Percentiles rank a stretch among this genome's conserved stretches.
Evolutionary conservation across 257 asterid genomes (phyloP).

Genomic region (Rehmannia glutinosa): DNA sequence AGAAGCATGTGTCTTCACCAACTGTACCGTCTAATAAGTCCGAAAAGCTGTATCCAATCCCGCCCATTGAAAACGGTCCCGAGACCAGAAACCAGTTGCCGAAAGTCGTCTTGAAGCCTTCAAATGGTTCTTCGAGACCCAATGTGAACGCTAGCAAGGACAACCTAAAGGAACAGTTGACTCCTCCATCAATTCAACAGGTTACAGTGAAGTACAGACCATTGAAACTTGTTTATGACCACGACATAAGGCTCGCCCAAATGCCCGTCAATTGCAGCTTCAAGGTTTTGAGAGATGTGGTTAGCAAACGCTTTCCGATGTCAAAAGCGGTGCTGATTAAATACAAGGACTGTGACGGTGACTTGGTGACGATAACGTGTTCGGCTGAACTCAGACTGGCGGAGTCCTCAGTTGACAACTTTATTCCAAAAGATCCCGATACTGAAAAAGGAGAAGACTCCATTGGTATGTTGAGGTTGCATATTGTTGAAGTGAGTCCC

Average conservation of each 20-base stretch:
- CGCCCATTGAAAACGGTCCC: conserved; percentile 49
- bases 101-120: conserved; percentile 71
- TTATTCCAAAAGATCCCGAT: conserved; percentile 45
- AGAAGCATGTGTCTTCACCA: conserved; percentile 46
- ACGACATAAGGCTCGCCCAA: conserved; percentile 84
- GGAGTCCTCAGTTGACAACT: conserved; percentile 54
- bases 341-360: conserved; percentile 80
- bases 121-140: conserved; percentile 48
- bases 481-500: conserved; percentile 87
- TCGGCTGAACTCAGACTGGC: conserved; percentile 74
- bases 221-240: conserved; percentile 90
- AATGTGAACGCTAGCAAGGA: conserved; percentile 32
- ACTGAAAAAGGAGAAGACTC: conserved; percentile 33
- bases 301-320: conserved; percentile 72
- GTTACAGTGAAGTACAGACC: conserved; percentile 47
- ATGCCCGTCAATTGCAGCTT: conserved; percentile 79
- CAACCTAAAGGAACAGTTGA: conserved; percentile 28
- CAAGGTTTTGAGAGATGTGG: conserved; percentile 68
- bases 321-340: conserved; percentile 77
- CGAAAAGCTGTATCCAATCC: conserved; percentile 52
- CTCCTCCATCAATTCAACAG: conserved; percentile 14
- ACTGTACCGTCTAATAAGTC: conserved; percentile 38
- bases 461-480: conserved; percentile 67
- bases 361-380: conserved; percentile 81
- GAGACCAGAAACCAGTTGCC: conserved; percentile 54